Base-by-base conservation (phyloP, 352 stramenopile species). In the Elongisporangium undulatum region DNA sequence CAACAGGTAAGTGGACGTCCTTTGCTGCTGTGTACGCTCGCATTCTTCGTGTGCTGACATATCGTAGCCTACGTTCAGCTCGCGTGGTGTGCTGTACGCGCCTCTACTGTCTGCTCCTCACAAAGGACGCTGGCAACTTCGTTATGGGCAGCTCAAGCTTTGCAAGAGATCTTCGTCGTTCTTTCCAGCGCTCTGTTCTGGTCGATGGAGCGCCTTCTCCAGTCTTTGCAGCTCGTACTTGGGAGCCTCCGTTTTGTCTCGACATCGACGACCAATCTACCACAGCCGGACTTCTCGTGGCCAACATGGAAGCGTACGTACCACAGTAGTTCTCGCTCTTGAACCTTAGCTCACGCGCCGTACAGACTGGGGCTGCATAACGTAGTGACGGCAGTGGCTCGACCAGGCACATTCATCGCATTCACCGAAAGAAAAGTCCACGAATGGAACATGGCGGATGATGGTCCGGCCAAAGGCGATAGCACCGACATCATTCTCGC, bases 71-170 rank as follows among this genome's bases (percentile, higher is more conserved):
- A 5, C 66, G 64, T 23, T 50, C 49, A 22, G 68, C 58, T 41
- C 58, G 68, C 12, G 58, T 77, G 12, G 59, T 67, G n/a, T 77
- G 64, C 34, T 85, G 75, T 53, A 83, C 78, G 38, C 64, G 59
- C 6, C 64, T 88, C 1, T 78, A 86, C 39, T 83, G 75, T 56
- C 20, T 84, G 22, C 49, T 88, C 17, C 72, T 78, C 4, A 67
- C 67, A 2, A 77, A 76, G 51, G 61, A 72, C 3, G 57, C 49
- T 24, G 76, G 75, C 0, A 69, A 53, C 48, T 67, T 83, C 12
- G 49, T 81, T 3, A 29, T 86, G 0, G 61, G 67, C 1, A 72
- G 67, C 19, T 67, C 66, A 2, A 54, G 82, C 39, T 79, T 86
- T 45, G 56, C 68, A 2, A 9, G 34, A 45, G 34, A 45, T 1